phyloP scores from a whole-genome alignment of 495 filamentous ascomycete genomes.

The Annulohypoxylon maeteangense region DNA sequence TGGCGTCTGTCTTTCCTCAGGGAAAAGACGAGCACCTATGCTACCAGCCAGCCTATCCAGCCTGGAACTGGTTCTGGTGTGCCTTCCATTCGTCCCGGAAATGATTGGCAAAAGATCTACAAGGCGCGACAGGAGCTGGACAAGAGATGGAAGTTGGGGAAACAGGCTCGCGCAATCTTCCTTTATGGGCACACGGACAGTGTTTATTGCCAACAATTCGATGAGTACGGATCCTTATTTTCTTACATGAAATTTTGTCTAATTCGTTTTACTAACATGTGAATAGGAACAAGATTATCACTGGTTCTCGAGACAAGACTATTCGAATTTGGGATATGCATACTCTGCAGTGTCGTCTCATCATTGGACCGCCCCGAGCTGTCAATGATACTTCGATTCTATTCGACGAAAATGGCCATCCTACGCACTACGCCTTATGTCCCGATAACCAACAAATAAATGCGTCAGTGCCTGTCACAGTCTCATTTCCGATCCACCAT shows the following conservation, averaged over 20 bases:
- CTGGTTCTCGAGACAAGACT: slow-evolving; percentile 92
- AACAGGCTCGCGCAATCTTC: slow-evolving; percentile 79
- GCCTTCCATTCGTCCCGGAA: slow-evolving; percentile 57
- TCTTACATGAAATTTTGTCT: background rate
- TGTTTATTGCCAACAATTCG: slow-evolving; percentile 97
- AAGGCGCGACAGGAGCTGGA: slow-evolving; percentile 77
- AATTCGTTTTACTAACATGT: slow-evolving; percentile 37
- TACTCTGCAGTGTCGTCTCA: slow-evolving; percentile 80
- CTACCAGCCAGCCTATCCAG: slow-evolving; percentile 57
- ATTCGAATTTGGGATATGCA: slow-evolving; percentile 95
- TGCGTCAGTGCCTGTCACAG: slow-evolving; percentile 58
- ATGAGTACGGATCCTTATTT: slow-evolving; percentile 73
- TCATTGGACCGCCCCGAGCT: slow-evolving; percentile 72
- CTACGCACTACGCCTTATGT: slow-evolving; percentile 59
- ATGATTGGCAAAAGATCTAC: slow-evolving; percentile 90
- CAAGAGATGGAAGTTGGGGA: slow-evolving; percentile 78
- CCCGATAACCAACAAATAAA: slow-evolving; percentile 55
- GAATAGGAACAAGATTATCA: slow-evolving; percentile 88
- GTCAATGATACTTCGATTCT: slow-evolving; percentile 57
- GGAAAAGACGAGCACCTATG: slow-evolving; percentile 67
- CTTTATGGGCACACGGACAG: slow-evolving; percentile 92
- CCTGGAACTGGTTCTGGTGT: slow-evolving; percentile 61
- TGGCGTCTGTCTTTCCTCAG: slow-evolving; percentile 83
- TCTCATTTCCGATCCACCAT: slow-evolving; percentile 69
- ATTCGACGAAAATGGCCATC: slow-evolving; percentile 54